Percentiles rank a stretch among this genome's conserved stretches.
Evolutionary conservation across 371 early-diverging fungal species (phyloP).

Genomic region (Lichtheimia ramosa): DNA sequence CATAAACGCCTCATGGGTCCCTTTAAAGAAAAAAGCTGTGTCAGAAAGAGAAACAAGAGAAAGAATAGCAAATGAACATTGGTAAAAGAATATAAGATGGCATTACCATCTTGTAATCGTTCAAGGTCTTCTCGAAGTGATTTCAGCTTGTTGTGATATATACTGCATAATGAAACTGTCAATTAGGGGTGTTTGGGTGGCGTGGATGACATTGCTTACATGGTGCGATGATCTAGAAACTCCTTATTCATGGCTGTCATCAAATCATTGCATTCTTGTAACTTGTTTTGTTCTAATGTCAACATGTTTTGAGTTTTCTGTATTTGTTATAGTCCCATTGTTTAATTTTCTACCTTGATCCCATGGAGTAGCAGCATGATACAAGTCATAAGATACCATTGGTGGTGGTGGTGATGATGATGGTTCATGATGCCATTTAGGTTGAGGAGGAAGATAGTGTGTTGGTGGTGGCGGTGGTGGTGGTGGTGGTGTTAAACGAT

Average conservation of each 20-base stretch:
- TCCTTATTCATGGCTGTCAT: neutral
- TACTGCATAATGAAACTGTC: constrained; percentile 13
- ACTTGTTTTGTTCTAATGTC: neutral
- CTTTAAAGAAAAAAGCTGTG: neutral
- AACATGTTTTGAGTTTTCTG: neutral
- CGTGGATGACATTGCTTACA: neutral
- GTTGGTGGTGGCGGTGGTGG: neutral
- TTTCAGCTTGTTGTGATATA: constrained; percentile 27
- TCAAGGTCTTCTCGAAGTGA: constrained; percentile 31
- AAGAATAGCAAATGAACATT: no score
- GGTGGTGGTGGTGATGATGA: neutral
- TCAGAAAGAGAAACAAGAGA: no score
- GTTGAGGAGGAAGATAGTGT: constrained; percentile 4
- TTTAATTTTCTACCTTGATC: neutral
- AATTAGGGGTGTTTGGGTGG: neutral
- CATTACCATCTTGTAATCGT: constrained; percentile 31
- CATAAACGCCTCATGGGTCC: constrained; percentile 33
- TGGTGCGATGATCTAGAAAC: neutral
- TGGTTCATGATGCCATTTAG: neutral
- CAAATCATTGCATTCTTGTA: neutral
- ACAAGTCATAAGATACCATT: neutral
- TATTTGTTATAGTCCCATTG: no score
- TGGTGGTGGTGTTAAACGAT: neutral
- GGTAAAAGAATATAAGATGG: no score
- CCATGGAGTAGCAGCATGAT: neutral